Evolutionary conservation across 805 yeast species (phyloP).

Genomic region (Zygoascus bituminiphila): DNA sequence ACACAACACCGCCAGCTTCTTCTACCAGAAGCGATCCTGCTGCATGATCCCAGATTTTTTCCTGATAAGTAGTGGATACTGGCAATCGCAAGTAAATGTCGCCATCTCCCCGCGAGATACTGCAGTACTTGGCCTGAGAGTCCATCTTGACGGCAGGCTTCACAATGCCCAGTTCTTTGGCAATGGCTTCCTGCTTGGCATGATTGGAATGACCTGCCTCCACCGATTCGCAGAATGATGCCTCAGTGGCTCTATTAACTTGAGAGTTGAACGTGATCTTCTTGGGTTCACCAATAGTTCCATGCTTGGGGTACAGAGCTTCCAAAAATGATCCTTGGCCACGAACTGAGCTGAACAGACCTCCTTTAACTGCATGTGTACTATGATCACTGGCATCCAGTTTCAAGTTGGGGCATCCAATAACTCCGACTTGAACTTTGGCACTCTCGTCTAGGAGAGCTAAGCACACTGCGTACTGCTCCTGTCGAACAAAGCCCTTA

Average conservation of each 20-base stretch:
- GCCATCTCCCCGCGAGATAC: constrained; percentile 83
- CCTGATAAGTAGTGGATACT: constrained; percentile 62
- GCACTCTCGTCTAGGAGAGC: constrained; percentile 77
- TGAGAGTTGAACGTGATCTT: constrained; percentile 43
- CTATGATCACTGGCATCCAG: constrained; percentile 29
- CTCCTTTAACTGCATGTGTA: constrained; percentile 38
- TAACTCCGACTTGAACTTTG: constrained; percentile 76
- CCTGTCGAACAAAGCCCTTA: constrained; percentile 84
- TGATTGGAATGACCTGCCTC: constrained; percentile 94
- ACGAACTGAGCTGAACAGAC: constrained; percentile 60
- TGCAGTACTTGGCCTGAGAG: constrained; percentile 94
- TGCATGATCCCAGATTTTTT: constrained; percentile 98
- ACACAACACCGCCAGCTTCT: constrained; percentile 88
- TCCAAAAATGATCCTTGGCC: constrained; percentile 59
- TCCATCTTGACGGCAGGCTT: constrained; percentile 65
- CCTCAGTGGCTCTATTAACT: constrained; percentile 33
- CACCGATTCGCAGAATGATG: constrained; percentile 83
- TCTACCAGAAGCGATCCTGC: constrained; percentile 81
- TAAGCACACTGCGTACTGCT: constrained; percentile 89
- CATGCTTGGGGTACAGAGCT: constrained; percentile 26
- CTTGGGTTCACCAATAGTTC: constrained; percentile 26
- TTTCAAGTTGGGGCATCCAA: constrained; percentile 87
- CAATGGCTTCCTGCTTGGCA: constrained; percentile 72
- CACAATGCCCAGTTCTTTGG: constrained; percentile 51
- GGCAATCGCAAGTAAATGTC: constrained; percentile 90